phyloP scores from a whole-genome alignment of 164 flowering plant species.

The Berberis vulgaris region DNA sequence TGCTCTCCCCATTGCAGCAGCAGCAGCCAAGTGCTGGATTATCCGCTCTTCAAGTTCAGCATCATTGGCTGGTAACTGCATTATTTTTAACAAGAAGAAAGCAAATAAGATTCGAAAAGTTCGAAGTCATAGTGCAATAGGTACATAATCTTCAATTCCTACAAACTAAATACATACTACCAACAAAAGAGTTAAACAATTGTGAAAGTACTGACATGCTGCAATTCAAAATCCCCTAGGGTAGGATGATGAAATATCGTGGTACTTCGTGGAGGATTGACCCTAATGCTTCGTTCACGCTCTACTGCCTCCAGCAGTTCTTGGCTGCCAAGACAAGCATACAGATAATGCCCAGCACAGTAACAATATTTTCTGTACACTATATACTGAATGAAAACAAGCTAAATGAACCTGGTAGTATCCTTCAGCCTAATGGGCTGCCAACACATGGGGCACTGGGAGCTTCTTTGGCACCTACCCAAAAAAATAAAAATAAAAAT shows the following conservation, averaged over 20 bases:
- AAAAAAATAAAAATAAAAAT: slow-evolving; percentile 6
- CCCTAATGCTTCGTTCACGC: slow-evolving; percentile 54
- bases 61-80: slow-evolving; percentile 70
- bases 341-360: slow-evolving; percentile 1
- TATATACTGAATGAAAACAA: slow-evolving; percentile 1
- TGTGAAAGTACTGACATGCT: slow-evolving; percentile 42
- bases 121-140: not conserved
- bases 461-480: slow-evolving; percentile 79
- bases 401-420: slow-evolving; percentile 49
- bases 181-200: not conserved
- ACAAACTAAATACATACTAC: not conserved
- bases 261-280: slow-evolving; percentile 47
- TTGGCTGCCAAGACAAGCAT: slow-evolving; percentile 43
- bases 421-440: slow-evolving; percentile 74
- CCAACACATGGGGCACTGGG: slow-evolving; percentile 93
- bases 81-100: not conserved
- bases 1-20: slow-evolving; percentile 91
- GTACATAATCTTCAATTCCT: not conserved
- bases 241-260: slow-evolving; percentile 74
- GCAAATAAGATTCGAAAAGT: not conserved
- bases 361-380: not conserved
- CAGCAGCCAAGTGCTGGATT: slow-evolving; percentile 91
- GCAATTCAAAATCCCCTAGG: slow-evolving; percentile 77
- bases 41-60: slow-evolving; percentile 85
- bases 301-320: slow-evolving; percentile 78